Percentiles rank a stretch among this genome's conserved stretches.
Evolutionary conservation across 805 yeast species (phyloP).

Genomic region (Dipodascopsis uninucleata): DNA sequence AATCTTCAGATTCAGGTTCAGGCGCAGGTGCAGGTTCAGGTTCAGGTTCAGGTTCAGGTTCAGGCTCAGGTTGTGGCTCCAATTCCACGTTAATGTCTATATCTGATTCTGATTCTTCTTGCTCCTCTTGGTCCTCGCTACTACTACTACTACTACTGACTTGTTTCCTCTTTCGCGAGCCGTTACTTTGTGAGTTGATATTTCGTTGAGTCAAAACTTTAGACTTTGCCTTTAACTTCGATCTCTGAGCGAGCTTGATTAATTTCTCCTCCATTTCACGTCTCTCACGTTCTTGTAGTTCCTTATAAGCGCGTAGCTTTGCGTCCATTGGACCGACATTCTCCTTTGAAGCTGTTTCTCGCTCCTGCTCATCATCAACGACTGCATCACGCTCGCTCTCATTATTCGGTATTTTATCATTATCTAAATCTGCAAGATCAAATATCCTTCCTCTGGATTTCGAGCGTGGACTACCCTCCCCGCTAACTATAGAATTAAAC

Average conservation of each 20-base stretch:
- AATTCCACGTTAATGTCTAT: neutral
- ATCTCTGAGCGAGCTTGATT: constrained; percentile 3
- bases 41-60: neutral
- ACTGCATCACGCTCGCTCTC: constrained; percentile 2
- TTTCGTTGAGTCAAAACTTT: neutral
- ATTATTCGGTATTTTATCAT: neutral
- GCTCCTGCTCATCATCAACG: constrained; percentile 5
- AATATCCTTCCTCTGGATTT: too few relatives aligned
- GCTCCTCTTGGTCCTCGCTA: neutral
- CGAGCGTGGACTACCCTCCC: too few relatives aligned
- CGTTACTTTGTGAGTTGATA: neutral
- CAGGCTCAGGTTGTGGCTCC: constrained; percentile 5
- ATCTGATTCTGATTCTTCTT: constrained; percentile 8
- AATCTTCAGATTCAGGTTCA: constrained; percentile 2
- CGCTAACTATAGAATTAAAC: neutral
- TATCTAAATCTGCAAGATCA: too few relatives aligned
- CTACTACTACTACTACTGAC: neutral
- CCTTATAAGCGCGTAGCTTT: constrained; percentile 11
- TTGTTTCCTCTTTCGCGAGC: constrained; percentile 5
- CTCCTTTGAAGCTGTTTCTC: constrained; percentile 6
- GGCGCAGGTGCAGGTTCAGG: constrained; percentile 9
- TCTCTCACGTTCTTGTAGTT: constrained; percentile 20
- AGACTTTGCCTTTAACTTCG: neutral
- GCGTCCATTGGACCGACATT: constrained; percentile 14
- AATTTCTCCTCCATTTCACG: constrained; percentile 15